Evolutionary conservation across 352 stramenopile species (phyloP), one percentile per base, ranked within the genome.

Genomic region (Globisporangium alternatum): DNA sequence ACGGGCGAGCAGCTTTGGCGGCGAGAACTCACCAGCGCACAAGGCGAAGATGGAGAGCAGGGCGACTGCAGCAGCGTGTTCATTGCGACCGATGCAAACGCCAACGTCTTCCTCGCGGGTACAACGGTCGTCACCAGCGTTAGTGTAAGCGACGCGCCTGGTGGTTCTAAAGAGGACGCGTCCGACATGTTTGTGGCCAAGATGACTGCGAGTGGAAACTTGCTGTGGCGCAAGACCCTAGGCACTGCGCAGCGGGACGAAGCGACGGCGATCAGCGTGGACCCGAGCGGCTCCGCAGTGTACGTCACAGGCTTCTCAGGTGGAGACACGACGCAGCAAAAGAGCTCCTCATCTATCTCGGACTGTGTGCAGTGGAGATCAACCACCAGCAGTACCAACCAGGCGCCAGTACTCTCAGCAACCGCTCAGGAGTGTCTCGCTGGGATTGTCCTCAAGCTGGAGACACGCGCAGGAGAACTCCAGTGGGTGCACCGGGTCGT

Each of bases 371-470:
- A 22, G 13, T 48, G 33, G 59, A 12, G 3, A 3, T 51, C 48
- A 52, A 7, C 13, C 43, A 51, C 3, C 31, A 15, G 0, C 31
- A 49, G 0, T n/a, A 51, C 19, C 33, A 56, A 17, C 5, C 15
- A 43, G 9, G 28, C 17, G 21, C 17, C 30, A 6, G n/a, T 33
- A 15, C 8, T 53, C 8, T 17, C 4, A 47, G 41, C 15, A 47
- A 15, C 15, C 17, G 17, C n/a, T 19, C 49, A 57, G 10, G 39
- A 25, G 1, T 65, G 58, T 47, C 21, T 63, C n/a, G 64, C 62
- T 30, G 68, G 68, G 7, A 62, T 74, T 28, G 64, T 74, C 8
- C 43, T 71, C 17, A 65, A 61, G 15, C 51, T 74, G 21, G 39
- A 68, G 15, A 28, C 47, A 3, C 39, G 9, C 2, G 53, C 43